Evolutionary conservation across 768 basidiomycete genomes (phyloP).

Genomic region (Coprinellus micaceus): DNA sequence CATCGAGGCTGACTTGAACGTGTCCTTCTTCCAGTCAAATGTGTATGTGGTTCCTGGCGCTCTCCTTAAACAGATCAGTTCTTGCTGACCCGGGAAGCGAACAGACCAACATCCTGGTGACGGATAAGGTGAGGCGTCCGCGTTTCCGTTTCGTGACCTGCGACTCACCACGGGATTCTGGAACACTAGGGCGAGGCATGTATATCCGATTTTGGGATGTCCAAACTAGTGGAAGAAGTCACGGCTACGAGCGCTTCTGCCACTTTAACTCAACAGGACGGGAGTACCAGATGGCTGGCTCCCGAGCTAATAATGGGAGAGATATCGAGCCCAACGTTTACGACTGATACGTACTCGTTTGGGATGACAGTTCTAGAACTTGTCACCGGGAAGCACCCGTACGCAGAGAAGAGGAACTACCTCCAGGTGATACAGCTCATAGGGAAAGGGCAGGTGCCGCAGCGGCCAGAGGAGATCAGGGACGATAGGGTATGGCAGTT

Average conservation of each 20-base stretch:
- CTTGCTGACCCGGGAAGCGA: conserved; percentile 4
- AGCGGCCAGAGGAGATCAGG: conserved; percentile 37
- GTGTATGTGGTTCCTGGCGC: conserved; percentile 36
- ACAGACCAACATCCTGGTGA: conserved; percentile 59
- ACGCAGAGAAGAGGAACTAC: conserved; percentile 46
- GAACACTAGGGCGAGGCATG: conserved; percentile 44
- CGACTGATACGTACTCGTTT: conserved; percentile 55
- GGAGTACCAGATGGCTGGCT: conserved; percentile 56
- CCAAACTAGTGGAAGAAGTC: conserved; percentile 57
- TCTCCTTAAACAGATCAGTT: background rate
- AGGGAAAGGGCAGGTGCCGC: conserved; percentile 32
- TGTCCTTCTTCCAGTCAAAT: conserved; percentile 44
- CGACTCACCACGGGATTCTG: conserved; percentile 3
- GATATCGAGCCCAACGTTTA: conserved; percentile 38
- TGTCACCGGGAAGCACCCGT: conserved; percentile 50
- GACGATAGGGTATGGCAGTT: conserved; percentile 43
- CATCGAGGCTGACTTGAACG: background rate
- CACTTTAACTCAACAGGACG: conserved; percentile 42
- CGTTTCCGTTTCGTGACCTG: background rate
- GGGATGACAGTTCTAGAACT: conserved; percentile 61
- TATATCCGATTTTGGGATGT: conserved; percentile 64
- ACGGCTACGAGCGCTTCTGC: conserved; percentile 44
- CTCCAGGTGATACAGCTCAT: conserved; percentile 41
- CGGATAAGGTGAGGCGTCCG: conserved; percentile 36
- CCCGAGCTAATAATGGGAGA: conserved; percentile 54